Percentiles rank a stretch among this genome's conserved stretches.
These are phyloP conservation scores for Epichloe aotearoae DNA, from an alignment of 2,329 filamentous ascomycete genomes.

Conservation along the genomic window DNA sequence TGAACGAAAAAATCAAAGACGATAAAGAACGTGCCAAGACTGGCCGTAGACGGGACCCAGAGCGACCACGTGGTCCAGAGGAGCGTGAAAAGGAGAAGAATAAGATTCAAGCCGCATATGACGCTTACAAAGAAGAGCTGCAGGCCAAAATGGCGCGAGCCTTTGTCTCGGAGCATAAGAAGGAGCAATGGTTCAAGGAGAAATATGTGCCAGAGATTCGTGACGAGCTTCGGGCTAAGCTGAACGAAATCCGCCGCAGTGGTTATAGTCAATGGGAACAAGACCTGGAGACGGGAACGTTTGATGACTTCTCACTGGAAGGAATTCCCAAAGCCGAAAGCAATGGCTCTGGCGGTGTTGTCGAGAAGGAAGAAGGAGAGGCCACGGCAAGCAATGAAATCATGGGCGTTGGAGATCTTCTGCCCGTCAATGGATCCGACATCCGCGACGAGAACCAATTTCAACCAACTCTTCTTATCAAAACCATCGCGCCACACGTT, in stretches of 20 bases:
- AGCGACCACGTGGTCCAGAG: slow-evolving; percentile 51
- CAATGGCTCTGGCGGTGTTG: slow-evolving; percentile 69
- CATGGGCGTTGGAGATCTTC: slow-evolving; percentile 77
- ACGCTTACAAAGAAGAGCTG: slow-evolving; percentile 53
- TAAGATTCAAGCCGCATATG: slow-evolving; percentile 60
- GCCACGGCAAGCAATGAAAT: slow-evolving; percentile 85
- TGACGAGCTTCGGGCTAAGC: slow-evolving; percentile 57
- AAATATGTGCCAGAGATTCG: slow-evolving; percentile 78
- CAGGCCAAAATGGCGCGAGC: slow-evolving; percentile 70
- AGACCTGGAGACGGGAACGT: slow-evolving; percentile 71
- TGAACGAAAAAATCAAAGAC: slow-evolving; percentile 71
- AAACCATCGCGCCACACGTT: slow-evolving; percentile 93
- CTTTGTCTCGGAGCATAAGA: slow-evolving; percentile 86
- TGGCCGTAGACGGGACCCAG: slow-evolving; percentile 54
- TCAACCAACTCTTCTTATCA: slow-evolving; percentile 90
- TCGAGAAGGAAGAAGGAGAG: slow-evolving; percentile 94
- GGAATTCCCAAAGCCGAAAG: slow-evolving; percentile 88
- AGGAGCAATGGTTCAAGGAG: slow-evolving; percentile 96
- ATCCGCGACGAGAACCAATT: slow-evolving; percentile 78
- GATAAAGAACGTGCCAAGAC: slow-evolving; percentile 60
- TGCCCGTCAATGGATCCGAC: slow-evolving; percentile 73
- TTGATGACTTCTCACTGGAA: slow-evolving; percentile 90
- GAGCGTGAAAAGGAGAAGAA: slow-evolving; percentile 68
- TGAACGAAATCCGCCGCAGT: slow-evolving; percentile 67
- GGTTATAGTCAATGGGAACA: slow-evolving; percentile 80